Conservation (phyloP, 2,329 filamentous ascomycete species). For the Trichoderma guizhouense region DNA sequence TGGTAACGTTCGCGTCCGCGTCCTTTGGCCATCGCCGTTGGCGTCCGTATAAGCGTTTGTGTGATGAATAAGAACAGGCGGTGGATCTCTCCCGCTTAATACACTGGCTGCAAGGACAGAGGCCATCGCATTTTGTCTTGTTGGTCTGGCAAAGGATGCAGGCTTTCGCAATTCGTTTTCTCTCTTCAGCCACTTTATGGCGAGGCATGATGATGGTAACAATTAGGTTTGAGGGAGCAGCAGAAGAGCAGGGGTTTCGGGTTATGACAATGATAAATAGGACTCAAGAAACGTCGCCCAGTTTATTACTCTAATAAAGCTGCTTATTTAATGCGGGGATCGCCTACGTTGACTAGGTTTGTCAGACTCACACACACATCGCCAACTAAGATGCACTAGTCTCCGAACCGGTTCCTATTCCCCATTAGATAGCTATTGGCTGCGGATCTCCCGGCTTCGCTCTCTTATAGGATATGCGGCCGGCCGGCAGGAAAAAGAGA, state of each 20-base stretch:
- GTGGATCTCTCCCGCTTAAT: neutral
- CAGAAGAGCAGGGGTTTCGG: neutral
- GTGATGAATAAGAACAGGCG: neutral
- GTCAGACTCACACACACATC: neutral
- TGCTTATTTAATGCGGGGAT: neutral
- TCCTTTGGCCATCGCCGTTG: conserved; percentile 1
- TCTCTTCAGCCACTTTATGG: neutral
- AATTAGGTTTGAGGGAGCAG: neutral
- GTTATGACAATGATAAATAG: neutral
- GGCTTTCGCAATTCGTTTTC: neutral
- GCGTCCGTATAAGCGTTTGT: conserved; percentile 2
- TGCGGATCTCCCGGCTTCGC: conserved; percentile 43
- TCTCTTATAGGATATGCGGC: conserved; percentile 47
- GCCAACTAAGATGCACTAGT: neutral
- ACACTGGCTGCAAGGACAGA: neutral
- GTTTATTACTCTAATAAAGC: neutral
- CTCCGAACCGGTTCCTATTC: neutral
- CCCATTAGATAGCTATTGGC: conserved; percentile 26
- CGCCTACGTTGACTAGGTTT: neutral
- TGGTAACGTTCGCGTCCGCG: neutral
- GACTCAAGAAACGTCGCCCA: neutral
- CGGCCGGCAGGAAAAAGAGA: conserved; percentile 54
- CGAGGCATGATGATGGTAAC: neutral
- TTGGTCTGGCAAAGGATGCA: neutral
- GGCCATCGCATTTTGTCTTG: conserved; percentile 1